Evolutionary conservation across 257 asterid species (phyloP), one percentile per base, ranked within the genome.

Genomic region (Gynochthodes officinalis): DNA sequence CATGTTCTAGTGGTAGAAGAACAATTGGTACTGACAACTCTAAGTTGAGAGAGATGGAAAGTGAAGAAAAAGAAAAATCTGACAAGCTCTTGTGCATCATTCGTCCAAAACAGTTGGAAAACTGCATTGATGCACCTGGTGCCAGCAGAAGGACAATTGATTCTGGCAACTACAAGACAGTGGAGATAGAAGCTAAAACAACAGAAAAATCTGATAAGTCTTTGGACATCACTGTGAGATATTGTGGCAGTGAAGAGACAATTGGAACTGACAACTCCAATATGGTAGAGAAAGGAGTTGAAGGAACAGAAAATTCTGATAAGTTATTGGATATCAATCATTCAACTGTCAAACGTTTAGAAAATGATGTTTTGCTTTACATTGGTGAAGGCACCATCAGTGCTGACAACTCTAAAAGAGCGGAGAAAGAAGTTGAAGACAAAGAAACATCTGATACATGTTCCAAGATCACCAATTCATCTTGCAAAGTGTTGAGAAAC

Each of bases 201-300:
- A 50, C 28, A 7, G 60, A 67, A 67, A 32, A 67, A 48, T 67
- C 72, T 16, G 44, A 67, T 19, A 15, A 27, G 35, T 46, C 59
- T 44, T 64, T 44, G 27, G 69, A 13, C 53, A 64, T 40, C 2
- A 40, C 19, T n/a, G n/a, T n/a, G n/a, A n/a, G n/a, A n/a, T n/a
- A n/a, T n/a, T n/a, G n/a, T n/a, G n/a, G n/a, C n/a, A n/a, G 67
- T 73, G 63, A 76, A 64, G 80, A 50, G 60, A 33, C 43, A 65
- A 28, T 14, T 52, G 62, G 43, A 35, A 37, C 57, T 13, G 67
- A 52, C 4, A 15, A 7, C 15, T 72, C n/a, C 18, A 37, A 49
- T 35, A 49, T 52, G 40, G 46, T 7, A 58, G 67, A 19, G 33
- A 59, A 19, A 33, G 67, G 42, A 18, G 50, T 43, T 53, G 52